Evolutionary conservation across 2,329 filamentous ascomycete species (phyloP), one percentile per base, ranked within the genome.

Genomic region (Pseudocercospora ulei): DNA sequence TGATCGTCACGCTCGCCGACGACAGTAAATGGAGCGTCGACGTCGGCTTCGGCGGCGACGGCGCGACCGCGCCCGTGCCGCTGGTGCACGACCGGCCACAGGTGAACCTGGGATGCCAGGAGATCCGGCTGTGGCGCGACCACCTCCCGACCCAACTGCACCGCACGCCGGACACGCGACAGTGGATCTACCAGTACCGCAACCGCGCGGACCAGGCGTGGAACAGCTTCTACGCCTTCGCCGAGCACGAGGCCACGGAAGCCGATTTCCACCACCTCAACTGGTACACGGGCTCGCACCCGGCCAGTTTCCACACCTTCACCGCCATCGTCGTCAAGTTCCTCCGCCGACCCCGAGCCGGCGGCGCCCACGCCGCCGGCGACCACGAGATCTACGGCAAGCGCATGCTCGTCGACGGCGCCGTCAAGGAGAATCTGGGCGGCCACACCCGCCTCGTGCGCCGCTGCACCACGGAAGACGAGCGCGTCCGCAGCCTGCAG

Each of bases 21-120:
- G 63, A 63, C 27, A 65, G 65, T 17, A 63, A 65, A 40, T 77
- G 70, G 58, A 60, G 70, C 52, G 57, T 74, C 6, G 79, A 82
- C 54, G 72, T 78, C 7, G 74, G 70, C 3, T 82, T 82, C 52
- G 78, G 78, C 30, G 73, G 72, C 12, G 72, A 77, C 50, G 72
- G 73, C 5, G 65, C 75, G 2, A 77, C 71, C 1, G 59, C 61
- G 9, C 76, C 78, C 4, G 57, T 82, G 23, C 68, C 67, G 1
- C 60, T 82, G 1, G 54, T 73, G 24, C 65, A 71, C 3, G 58
- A 62, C 8, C 63, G 70, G 43, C 60, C 64, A 16, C 51, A 56
- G 34, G n/a, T 22, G 16, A 52, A 53, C 35, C 42, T 55, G 8
- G 46, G 50, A 4, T 44, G 37, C 1, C 52, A 55, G 37, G 46